Base-by-base conservation (phyloP, 1,284 basidiomycete genomes). In the Malassezia dermatis region DNA sequence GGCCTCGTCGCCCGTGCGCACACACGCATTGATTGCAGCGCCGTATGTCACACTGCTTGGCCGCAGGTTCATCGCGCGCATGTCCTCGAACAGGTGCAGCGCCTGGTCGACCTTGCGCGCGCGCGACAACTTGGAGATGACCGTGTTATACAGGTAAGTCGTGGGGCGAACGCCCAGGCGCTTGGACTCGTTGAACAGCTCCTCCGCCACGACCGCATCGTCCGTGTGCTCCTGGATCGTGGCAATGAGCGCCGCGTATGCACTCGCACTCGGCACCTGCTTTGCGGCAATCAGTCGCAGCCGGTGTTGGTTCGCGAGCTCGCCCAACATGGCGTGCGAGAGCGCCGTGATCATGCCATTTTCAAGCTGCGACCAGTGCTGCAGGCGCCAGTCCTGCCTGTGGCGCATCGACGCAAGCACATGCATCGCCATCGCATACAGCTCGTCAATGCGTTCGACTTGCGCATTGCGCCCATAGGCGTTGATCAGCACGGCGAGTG, bases 21-120 rank as follows among this genome's bases (percentile, higher is more conserved):
- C 63, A 56, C 73, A 95, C 1, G 91, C 93, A 48, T 77, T 77
- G 69, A 99, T 94, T 59, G 96, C 81, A 12, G 93, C 88, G 21
- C 93, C 94, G 70, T 93, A 98, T 0, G 93, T 95, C 60, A 98
- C 89, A 2, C 86, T 86, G 19, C 84, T 84, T 0, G 90, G 87
- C 7, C 75, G 73, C 26, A 91, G 67, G 7, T 81, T 37, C 58
- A 67, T 46, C 31, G 58, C 56, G 23, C 48, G 59, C 64, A 75
- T 68, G 44, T 64, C 62, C 28, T 73, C 66, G 37, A 72, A 73
- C 11, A 73, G 65, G 40, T 65, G 66, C 39, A 75, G 49, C 12
- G 72, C 72, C 28, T 62, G 64, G 15, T 71, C 69, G 26, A 65
- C 60, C 51, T 70, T 69, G 46, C 72, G 67, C 17, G 72, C 72